Evolutionary conservation across 2,329 filamentous ascomycete species (phyloP).

Genomic region (Magnaporthiopsis incrustans): DNA sequence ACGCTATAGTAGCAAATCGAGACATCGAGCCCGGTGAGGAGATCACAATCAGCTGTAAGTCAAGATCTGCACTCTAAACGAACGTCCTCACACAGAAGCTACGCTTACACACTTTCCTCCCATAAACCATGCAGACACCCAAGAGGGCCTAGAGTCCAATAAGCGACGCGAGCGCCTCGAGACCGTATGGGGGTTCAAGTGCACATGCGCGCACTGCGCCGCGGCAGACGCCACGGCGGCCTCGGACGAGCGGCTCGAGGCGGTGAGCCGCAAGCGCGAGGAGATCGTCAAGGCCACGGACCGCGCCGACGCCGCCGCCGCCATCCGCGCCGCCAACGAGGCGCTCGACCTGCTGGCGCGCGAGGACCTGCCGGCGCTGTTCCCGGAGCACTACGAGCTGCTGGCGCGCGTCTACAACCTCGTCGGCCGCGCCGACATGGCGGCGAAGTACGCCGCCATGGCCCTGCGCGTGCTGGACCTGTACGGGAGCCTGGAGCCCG

Average conservation of each 20-base stretch:
- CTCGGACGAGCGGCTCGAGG: slow-evolving; percentile 22
- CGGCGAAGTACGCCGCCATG: slow-evolving; percentile 19
- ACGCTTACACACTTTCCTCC: too few species aligned
- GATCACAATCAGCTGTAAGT: slow-evolving; percentile 19
- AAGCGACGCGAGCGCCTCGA: slow-evolving; percentile 19
- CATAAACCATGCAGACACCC: slow-evolving; percentile 12
- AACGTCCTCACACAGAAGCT: background rate
- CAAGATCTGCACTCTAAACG: background rate
- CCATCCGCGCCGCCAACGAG: slow-evolving; percentile 21
- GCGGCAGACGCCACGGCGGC: slow-evolving; percentile 36
- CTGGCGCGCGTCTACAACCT: slow-evolving; percentile 25
- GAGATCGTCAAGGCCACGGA: slow-evolving; percentile 20
- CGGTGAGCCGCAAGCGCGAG: slow-evolving; percentile 19
- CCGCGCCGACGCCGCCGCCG: slow-evolving; percentile 18
- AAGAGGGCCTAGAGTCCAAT: slow-evolving; percentile 7
- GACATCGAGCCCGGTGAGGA: slow-evolving; percentile 19
- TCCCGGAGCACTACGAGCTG: slow-evolving; percentile 25
- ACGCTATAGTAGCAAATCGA: slow-evolving; percentile 14
- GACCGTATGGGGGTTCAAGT: slow-evolving; percentile 24
- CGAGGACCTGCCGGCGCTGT: slow-evolving; percentile 23
- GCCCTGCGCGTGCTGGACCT: slow-evolving; percentile 20
- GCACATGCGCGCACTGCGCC: slow-evolving; percentile 37
- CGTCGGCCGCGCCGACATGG: slow-evolving; percentile 19
- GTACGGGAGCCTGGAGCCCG: slow-evolving; percentile 7
- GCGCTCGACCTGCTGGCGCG: slow-evolving; percentile 18